These are phyloP conservation scores for Fraxinus excelsior DNA, from an alignment of 257 asterid genomes.

Conservation along the genomic window DNA sequence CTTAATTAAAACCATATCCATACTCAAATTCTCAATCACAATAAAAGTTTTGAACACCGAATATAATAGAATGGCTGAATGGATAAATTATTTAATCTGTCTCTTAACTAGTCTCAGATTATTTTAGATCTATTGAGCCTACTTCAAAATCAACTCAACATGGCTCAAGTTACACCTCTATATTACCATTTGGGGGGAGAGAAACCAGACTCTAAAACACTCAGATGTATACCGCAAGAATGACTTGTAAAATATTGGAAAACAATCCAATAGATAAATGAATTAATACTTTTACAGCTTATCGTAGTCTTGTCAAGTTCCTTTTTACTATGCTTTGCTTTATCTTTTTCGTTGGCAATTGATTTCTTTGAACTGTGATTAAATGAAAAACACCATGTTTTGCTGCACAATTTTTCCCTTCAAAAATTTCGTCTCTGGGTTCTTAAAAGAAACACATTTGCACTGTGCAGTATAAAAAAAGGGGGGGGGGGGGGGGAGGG, in stretches of 20 bases:
- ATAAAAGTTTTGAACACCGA: no score
- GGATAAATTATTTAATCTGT: no score
- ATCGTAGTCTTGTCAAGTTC: slow-evolving; percentile 37
- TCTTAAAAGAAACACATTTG: slow-evolving; percentile 31
- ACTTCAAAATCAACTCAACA: neutral
- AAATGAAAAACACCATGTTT: slow-evolving; percentile 21
- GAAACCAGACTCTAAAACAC: no score
- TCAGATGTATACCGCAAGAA: neutral
- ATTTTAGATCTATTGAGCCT: neutral
- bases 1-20: no score
- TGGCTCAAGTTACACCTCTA: no score
- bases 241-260: slow-evolving; percentile 23
- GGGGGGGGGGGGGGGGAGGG: no score
- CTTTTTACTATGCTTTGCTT: no score
- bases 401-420: slow-evolving; percentile 14
- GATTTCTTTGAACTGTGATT: slow-evolving; percentile 30
- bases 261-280: slow-evolving; percentile 15
- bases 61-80: no score
- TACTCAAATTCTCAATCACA: no score
- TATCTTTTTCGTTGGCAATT: slow-evolving; percentile 28
- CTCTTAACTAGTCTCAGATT: neutral
- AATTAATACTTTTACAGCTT: slow-evolving; percentile 39
- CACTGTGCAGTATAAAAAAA: slow-evolving; percentile 26
- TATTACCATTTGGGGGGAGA: no score
- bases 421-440: slow-evolving; percentile 29